phyloP scores from a whole-genome alignment of 306 rosid species.

The Argentina anserina region DNA sequence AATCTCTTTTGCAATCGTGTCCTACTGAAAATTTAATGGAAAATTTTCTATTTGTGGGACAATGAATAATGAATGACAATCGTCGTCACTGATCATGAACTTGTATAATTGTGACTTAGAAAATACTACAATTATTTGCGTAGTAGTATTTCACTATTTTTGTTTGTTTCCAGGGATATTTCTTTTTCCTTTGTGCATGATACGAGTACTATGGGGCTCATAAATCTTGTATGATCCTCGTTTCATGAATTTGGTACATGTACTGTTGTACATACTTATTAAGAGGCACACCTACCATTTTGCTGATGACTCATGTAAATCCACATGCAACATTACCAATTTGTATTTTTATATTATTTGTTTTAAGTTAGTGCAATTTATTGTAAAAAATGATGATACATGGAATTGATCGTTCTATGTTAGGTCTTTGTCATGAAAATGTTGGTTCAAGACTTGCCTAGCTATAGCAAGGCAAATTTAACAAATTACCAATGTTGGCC shows the following conservation, averaged over 20 bases:
- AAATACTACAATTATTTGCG: neutral
- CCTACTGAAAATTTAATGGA: too few species aligned
- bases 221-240: neutral
- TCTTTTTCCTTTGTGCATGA: neutral
- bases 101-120: neutral
- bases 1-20: too few species aligned
- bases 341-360: neutral
- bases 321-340: neutral
- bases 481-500: too few species aligned
- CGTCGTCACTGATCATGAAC: neutral
- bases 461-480: too few species aligned
- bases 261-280: slow-evolving; percentile 23
- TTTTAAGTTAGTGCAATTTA: neutral
- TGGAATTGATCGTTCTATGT: neutral
- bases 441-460: neutral
- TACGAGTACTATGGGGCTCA: neutral
- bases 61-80: too few species aligned
- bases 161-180: too few species aligned
- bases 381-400: neutral
- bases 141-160: too few species aligned
- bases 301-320: neutral
- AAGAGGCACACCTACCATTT: slow-evolving; percentile 19
- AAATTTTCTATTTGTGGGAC: too few species aligned
- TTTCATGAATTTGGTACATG: neutral
- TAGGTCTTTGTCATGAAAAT: neutral